Base-by-base conservation (phyloP, 257 asterid genomes). In the Rauvolfia tetraphylla region DNA sequence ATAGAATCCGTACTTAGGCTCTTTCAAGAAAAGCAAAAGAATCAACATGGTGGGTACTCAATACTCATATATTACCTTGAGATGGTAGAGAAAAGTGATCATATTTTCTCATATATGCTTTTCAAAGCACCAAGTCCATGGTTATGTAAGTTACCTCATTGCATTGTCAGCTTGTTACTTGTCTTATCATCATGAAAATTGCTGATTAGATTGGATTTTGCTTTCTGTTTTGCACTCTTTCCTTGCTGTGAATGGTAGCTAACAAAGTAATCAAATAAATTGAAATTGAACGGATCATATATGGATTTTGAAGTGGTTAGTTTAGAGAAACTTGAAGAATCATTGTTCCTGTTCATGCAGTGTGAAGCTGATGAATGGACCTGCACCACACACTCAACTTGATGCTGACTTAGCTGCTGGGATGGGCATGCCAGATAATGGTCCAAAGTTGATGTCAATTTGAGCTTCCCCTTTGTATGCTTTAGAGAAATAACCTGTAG, bases 341-440 rank as follows among this genome's bases (percentile, higher is more conserved):
- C 58, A 44, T 54, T 11, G 2, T 31, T 59, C 42, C 41, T 71
- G 75, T 80, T 82, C 36, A 20, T 84, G 79, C 82, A 76, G 96
- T 73, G 25, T 92, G 82, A 95, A 92, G 89, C 72, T 78, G 75
- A 90, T 95, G 99, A 62, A 65, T 80, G 98, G 97, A n/a, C 91
- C 95, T 69, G 88, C 90, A 49, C 98, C 98, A 15, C 98, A 95
- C 83, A 89, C 91, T 3, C 99, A 92, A 80, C 81, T 92, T 29
- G 97, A 95, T 78, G 99, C 99, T 15, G 97, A 95, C 0, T 76
- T 90, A 38, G 98, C 98, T 70, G 96, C 92, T 84, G 98, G 99
- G 51, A 95, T 95, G 98, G 99, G 98, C 56, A 85, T 78, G 92
- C 99, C 98, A 0, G 98, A 95, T 79, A 91, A 95, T 73, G 99